Percentiles rank a stretch among this genome's conserved stretches.
These are phyloP conservation scores for Candida patagonica DNA, from an alignment of 805 yeast species.

Conservation along the genomic window DNA sequence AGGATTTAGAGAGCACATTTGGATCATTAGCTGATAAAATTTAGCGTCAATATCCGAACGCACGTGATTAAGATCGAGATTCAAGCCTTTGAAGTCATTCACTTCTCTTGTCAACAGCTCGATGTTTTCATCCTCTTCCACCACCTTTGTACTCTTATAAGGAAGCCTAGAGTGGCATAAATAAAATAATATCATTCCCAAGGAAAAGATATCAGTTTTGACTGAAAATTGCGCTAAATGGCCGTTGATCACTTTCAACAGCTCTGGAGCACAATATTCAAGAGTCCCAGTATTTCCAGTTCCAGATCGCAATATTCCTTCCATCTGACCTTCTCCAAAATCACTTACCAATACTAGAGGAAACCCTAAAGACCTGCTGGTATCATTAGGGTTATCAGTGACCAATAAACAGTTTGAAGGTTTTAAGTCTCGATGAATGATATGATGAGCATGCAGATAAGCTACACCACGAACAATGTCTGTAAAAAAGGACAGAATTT, in stretches of 20 bases:
- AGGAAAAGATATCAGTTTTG: constrained; percentile 69
- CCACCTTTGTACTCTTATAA: constrained; percentile 27
- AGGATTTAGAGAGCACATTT: constrained; percentile 32
- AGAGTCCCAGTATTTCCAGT: constrained; percentile 84
- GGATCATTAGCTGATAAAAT: constrained; percentile 32
- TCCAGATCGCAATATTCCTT: constrained; percentile 53
- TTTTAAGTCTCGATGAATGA: constrained; percentile 81
- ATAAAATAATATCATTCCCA: constrained; percentile 76
- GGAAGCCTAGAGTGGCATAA: constrained; percentile 68
- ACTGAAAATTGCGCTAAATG: constrained; percentile 50
- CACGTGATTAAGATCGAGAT: constrained; percentile 15
- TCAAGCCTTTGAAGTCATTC: constrained; percentile 24
- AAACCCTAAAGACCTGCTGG: constrained; percentile 21
- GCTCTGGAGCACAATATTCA: constrained; percentile 83
- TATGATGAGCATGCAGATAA: constrained; percentile 63
- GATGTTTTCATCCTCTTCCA: constrained; percentile 23
- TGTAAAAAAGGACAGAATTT: constrained; percentile 56
- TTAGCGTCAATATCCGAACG: constrained; percentile 24
- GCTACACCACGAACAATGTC: constrained; percentile 64
- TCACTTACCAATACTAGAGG: constrained; percentile 79
- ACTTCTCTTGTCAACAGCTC: constrained; percentile 31
- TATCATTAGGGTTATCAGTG: constrained; percentile 11
- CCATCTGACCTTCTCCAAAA: constrained; percentile 80
- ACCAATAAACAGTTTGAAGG: constrained; percentile 75
- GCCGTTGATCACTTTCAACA: constrained; percentile 35